Base-by-base conservation (phyloP, 2,329 filamentous ascomycete species). In the Aspergillus fischeri region DNA sequence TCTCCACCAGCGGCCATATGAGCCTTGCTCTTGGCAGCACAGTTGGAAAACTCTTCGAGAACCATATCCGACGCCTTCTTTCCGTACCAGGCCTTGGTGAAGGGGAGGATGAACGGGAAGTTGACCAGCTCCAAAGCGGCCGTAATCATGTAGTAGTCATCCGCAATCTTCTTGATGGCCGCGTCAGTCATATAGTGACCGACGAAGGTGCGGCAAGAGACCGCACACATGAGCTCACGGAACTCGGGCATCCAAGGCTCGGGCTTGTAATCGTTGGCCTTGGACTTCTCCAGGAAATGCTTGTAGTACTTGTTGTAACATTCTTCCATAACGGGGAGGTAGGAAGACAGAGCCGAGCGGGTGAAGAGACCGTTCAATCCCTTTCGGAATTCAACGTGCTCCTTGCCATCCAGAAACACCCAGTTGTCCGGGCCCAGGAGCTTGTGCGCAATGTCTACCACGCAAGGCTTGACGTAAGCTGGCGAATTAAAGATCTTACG, bases 401-500 rank as follows among this genome's bases (percentile, higher is more conserved):
- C 86, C 78, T 92, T 95, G 70, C 94, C 94, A 71, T 97, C 93
- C 64, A 99, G 81, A 78, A 97, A 97, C 20, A 97, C 94, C 91
- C 92, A 99, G 80, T 97, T 97, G 69, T 89, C 88, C 60, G 87
- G 84, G 58, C 94, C 90, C 53, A 99, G 86, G 52, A 99, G 89
- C 80, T 97, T 97, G 77, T 91, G 87, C 21, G 94, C 94, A 58
- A 88, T 86, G 73, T 97, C 93, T 62, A 99, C 94, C 60, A 99
- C 92, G 71, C 92, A 97, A 45, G 94, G 94, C 80, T 97, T 97
- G 73, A 96, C 92, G 70, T 87, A 97, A 52, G 79, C 74, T 27
- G 94, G 94, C 21, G 92, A 95, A 78, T 97, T 97, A 84, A 97
- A 92, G 67, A 97, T 88, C 77, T 97, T 97, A 67, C 93, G 89